Conservation (phyloP, 345 rosid species). For the Populus deltoides region DNA sequence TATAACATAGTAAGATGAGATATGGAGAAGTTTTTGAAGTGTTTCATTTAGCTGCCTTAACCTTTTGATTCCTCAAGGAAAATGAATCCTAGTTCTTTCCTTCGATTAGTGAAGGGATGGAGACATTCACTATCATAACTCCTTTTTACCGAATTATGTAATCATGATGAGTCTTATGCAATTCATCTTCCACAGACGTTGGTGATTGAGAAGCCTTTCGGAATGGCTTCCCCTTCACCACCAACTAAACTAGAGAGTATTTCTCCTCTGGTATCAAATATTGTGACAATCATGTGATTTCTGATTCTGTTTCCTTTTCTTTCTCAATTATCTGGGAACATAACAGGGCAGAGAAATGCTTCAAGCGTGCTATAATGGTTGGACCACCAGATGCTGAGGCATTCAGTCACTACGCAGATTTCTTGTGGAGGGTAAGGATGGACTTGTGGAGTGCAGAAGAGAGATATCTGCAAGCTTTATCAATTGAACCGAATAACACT, state of each 20-base stretch:
- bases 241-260: too few species aligned
- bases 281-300: neutral
- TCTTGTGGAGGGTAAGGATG: constrained; percentile 61
- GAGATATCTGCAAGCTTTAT: constrained; percentile 56
- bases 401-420: constrained; percentile 57
- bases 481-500: constrained; percentile 47
- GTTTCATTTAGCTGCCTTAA: neutral
- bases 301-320: neutral
- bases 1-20: neutral
- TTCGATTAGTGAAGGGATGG: too few species aligned
- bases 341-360: constrained; percentile 66
- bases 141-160: too few species aligned
- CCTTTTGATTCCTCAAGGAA: neutral
- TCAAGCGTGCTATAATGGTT: constrained; percentile 50
- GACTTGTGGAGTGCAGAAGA: constrained; percentile 80
- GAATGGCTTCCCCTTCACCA: too few species aligned
- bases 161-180: too few species aligned
- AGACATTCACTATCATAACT: too few species aligned
- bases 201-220: too few species aligned
- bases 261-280: neutral
- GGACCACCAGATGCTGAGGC: constrained; percentile 65
- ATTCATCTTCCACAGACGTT: too few species aligned
- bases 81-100: neutral
- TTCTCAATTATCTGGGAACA: neutral
- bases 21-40: too few species aligned